phyloP scores from a whole-genome alignment of 2,329 filamentous ascomycete genomes.

The Verticillium albo-atrum region DNA sequence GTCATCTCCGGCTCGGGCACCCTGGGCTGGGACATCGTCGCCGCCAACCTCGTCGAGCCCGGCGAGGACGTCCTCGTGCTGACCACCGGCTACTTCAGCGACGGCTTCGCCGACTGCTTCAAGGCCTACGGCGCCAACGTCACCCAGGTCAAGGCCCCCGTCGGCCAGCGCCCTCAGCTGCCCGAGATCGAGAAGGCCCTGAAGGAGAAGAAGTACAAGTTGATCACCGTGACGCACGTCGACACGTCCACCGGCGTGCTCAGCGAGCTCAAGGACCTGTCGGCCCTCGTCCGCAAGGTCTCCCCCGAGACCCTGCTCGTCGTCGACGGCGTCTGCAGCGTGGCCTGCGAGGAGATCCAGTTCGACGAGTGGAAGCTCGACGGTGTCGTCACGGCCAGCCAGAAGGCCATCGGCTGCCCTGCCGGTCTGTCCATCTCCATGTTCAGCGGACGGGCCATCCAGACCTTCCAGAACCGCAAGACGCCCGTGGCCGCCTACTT shows the following conservation, averaged over 20 bases:
- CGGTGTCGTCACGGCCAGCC: slow-evolving; percentile 86
- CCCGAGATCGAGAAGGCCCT: slow-evolving; percentile 85
- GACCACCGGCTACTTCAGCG: slow-evolving; percentile 95
- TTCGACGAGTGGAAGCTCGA: slow-evolving; percentile 96
- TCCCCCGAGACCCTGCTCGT: slow-evolving; percentile 89
- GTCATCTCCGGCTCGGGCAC: slow-evolving; percentile 93
- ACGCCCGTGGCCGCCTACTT: slow-evolving; percentile 85
- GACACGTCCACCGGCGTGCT: slow-evolving; percentile 96
- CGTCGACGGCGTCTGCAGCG: slow-evolving; percentile 95
- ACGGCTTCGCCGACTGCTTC: slow-evolving; percentile 90
- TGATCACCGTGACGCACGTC: slow-evolving; percentile 92
- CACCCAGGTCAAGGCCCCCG: slow-evolving; percentile 83
- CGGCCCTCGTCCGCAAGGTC: slow-evolving; percentile 77
- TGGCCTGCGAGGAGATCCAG: slow-evolving; percentile 90
- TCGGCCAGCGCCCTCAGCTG: slow-evolving; percentile 83
- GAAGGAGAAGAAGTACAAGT: slow-evolving; percentile 87
- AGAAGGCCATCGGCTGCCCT: slow-evolving; percentile 95
- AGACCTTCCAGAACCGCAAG: slow-evolving; percentile 75
- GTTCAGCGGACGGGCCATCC: slow-evolving; percentile 83
- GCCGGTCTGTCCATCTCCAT: slow-evolving; percentile 93
- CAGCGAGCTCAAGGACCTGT: slow-evolving; percentile 80
- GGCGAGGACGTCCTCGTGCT: slow-evolving; percentile 90
- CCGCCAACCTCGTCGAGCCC: slow-evolving; percentile 85
- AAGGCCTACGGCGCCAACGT: slow-evolving; percentile 85
- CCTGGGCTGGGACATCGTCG: slow-evolving; percentile 92